These are phyloP conservation scores for Penicillium crustosum DNA, from an alignment of 2,329 filamentous ascomycete genomes.

Conservation along the genomic window DNA sequence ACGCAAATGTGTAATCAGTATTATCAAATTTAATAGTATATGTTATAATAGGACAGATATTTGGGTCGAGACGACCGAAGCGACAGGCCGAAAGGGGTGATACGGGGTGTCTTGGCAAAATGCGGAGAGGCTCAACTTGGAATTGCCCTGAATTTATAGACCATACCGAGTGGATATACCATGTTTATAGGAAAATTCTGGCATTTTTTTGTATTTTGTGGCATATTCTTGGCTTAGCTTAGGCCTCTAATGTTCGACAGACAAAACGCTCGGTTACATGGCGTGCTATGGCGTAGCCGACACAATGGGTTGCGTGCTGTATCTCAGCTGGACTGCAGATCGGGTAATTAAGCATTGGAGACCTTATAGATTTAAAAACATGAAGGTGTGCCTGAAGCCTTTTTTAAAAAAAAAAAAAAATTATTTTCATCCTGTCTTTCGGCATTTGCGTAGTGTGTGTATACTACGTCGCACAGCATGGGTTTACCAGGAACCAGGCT, in stretches of 20 bases:
- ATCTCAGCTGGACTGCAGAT: not conserved
- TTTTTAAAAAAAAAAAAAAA: not conserved
- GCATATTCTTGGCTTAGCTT: not conserved
- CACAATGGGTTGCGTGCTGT: slow-evolving; percentile 20
- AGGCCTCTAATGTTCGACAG: not conserved
- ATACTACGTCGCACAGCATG: not conserved
- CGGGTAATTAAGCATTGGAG: not conserved
- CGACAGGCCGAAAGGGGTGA: slow-evolving; percentile 12
- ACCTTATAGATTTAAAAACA: slow-evolving; percentile 1
- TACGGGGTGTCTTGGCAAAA: not conserved
- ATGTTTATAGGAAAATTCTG: not conserved
- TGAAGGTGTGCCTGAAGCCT: not conserved
- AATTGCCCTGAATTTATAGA: not conserved
- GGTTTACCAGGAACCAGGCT: slow-evolving; percentile 19
- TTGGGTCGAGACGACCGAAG: slow-evolving; percentile 22
- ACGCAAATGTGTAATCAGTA: not conserved
- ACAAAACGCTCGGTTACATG: slow-evolving; percentile 6
- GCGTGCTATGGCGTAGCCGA: slow-evolving; percentile 27
- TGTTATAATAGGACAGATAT: not conserved
- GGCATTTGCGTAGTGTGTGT: not conserved
- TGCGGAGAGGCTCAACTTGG: slow-evolving; percentile 9
- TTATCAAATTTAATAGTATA: not conserved
- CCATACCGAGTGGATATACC: not conserved
- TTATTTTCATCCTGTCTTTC: not conserved
- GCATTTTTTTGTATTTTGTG: not conserved